Conservation (phyloP, 2,329 filamentous ascomycete genomes). For the Pyrenochaeta sp. region DNA sequence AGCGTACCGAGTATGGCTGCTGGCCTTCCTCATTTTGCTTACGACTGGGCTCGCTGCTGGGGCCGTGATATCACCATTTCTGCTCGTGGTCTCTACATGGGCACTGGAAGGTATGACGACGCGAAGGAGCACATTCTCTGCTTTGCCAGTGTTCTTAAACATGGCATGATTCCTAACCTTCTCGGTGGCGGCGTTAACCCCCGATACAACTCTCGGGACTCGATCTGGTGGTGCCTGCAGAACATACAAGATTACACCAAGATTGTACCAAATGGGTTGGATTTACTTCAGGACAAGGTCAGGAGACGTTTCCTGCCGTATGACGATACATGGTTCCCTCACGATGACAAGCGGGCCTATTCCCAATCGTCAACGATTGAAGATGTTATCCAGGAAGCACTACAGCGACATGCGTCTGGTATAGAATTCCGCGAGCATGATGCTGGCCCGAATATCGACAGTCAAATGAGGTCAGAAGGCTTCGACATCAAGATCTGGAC, state of each 20-base stretch:
- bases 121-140: constrained; percentile 93
- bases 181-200: constrained; percentile 85
- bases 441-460: constrained; percentile 85
- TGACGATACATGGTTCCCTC: constrained; percentile 92
- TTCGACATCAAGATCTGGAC: constrained; percentile 92
- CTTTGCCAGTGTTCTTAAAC: constrained; percentile 95
- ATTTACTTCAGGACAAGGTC: constrained; percentile 78
- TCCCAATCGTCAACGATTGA: constrained; percentile 82
- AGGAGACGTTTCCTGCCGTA: constrained; percentile 90
- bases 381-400: constrained; percentile 90
- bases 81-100: constrained; percentile 87
- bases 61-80: constrained; percentile 97
- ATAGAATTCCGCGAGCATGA: constrained; percentile 96
- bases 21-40: constrained; percentile 91
- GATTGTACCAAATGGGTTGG: constrained; percentile 78
- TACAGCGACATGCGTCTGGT: constrained; percentile 89
- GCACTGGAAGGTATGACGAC: constrained; percentile 86
- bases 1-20: constrained; percentile 87
- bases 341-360: constrained; percentile 84
- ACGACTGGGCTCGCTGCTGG: constrained; percentile 96
- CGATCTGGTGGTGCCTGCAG: constrained; percentile 97
- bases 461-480: constrained; percentile 90
- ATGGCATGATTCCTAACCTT: constrained; percentile 97
- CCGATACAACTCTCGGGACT: constrained; percentile 94
- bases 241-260: constrained; percentile 92